phyloP scores from a whole-genome alignment of 2,329 filamentous ascomycete genomes.

The Beauveria bassiana region DNA sequence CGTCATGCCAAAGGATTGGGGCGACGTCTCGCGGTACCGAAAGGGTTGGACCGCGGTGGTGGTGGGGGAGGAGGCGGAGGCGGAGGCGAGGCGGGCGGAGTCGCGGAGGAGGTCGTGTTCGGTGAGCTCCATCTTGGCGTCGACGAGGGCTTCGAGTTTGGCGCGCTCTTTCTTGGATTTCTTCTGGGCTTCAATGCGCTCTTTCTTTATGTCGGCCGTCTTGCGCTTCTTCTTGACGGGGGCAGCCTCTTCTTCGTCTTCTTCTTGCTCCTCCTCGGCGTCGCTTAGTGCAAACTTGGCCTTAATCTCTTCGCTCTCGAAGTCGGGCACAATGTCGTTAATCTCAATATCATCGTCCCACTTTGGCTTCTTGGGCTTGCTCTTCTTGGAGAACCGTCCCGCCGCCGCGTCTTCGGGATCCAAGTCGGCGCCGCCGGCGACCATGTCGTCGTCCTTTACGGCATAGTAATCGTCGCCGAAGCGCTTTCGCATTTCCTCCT shows the following conservation, averaged over 20 bases:
- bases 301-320: slow-evolving; percentile 55
- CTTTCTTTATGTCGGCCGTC: slow-evolving; percentile 51
- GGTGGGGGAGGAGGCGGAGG: slow-evolving; percentile 1
- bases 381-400: slow-evolving; percentile 50
- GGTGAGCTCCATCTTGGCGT: slow-evolving; percentile 70
- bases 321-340: slow-evolving; percentile 81
- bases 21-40: slow-evolving; percentile 91
- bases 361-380: slow-evolving; percentile 50
- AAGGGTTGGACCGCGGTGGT: slow-evolving; percentile 41
- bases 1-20: slow-evolving; percentile 82
- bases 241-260: slow-evolving; percentile 31
- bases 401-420: slow-evolving; percentile 32
- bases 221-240: slow-evolving; percentile 52
- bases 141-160: slow-evolving; percentile 79
- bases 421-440: slow-evolving; percentile 54
- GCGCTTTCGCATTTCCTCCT: slow-evolving; percentile 76
- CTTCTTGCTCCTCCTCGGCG: slow-evolving; percentile 29
- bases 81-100: slow-evolving; percentile 31
- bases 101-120: slow-evolving; percentile 49
- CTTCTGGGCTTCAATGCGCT: slow-evolving; percentile 53
- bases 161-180: slow-evolving; percentile 72
- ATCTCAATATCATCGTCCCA: slow-evolving; percentile 99
- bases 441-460: slow-evolving; percentile 45
- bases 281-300: slow-evolving; percentile 48
- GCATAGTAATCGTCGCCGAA: slow-evolving; percentile 93